Evolutionary conservation across 768 basidiomycete species (phyloP).

Genomic region (Ramaria rubella): DNA sequence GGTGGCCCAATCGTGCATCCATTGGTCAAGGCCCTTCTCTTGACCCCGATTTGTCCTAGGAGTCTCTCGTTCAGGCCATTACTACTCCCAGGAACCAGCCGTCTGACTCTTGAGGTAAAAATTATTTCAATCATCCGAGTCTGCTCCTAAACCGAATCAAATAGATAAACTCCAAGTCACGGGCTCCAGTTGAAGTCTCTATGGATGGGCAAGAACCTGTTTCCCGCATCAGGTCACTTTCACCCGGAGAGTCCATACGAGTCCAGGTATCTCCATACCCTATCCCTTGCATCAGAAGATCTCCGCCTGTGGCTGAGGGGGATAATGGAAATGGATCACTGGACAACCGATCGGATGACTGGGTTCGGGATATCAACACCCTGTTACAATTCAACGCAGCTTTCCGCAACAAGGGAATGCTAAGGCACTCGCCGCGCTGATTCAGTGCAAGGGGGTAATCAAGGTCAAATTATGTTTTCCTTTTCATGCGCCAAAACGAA

Average conservation of each 20-base stretch:
- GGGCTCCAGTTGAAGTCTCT: slow-evolving; percentile 83
- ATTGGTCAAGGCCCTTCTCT: slow-evolving; percentile 78
- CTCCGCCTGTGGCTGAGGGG: slow-evolving; percentile 60
- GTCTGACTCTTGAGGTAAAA: slow-evolving; percentile 27
- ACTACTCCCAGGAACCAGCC: slow-evolving; percentile 59
- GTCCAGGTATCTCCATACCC: slow-evolving; percentile 83
- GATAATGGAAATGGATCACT: slow-evolving; percentile 28
- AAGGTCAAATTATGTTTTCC: too few relatives aligned
- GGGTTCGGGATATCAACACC: slow-evolving; percentile 97
- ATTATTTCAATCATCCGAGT: neutral
- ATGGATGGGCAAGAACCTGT: slow-evolving; percentile 91
- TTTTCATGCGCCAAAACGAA: too few relatives aligned
- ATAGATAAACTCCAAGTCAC: slow-evolving; percentile 78
- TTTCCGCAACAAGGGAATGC: slow-evolving; percentile 82
- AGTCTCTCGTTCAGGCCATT: slow-evolving; percentile 89
- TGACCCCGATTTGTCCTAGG: slow-evolving; percentile 94
- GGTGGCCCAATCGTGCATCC: slow-evolving; percentile 97
- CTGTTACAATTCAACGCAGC: slow-evolving; percentile 92
- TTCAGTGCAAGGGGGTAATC: neutral
- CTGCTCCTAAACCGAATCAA: neutral
- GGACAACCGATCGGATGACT: slow-evolving; percentile 51
- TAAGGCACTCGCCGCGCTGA: slow-evolving; percentile 39
- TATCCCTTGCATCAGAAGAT: slow-evolving; percentile 88
- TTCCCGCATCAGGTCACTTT: slow-evolving; percentile 38
- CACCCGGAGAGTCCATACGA: slow-evolving; percentile 79